A percentile compares a stretch with the other conserved stretches of the same genome.
These are phyloP conservation scores for Solanum virginianum DNA, from an alignment of 257 asterid species.

Conservation along the genomic window DNA sequence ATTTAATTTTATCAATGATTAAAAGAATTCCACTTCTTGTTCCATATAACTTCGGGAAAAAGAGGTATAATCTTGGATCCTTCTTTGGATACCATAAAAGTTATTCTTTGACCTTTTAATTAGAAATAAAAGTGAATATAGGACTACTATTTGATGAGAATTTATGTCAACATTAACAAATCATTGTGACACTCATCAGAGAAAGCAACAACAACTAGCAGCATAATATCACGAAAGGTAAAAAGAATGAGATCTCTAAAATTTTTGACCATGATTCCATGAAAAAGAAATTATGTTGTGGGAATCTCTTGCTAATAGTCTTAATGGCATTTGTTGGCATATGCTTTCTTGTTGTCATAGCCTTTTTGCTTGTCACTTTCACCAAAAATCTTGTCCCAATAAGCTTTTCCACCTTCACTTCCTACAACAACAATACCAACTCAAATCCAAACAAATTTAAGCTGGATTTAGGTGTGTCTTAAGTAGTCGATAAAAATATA, in stretches of 20 bases:
- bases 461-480: background rate
- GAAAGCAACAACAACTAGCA: background rate
- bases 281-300: background rate
- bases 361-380: constrained; percentile 52
- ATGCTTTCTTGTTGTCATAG: background rate
- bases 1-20: background rate
- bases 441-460: background rate
- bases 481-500: background rate
- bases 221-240: background rate
- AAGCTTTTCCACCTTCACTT: constrained; percentile 65
- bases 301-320: background rate
- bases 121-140: background rate
- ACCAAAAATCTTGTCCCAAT: constrained; percentile 25
- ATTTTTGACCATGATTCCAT: background rate
- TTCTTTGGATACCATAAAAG: background rate
- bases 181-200: background rate
- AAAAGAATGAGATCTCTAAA: background rate
- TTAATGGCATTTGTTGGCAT: background rate
- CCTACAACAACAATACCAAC: constrained; percentile 12
- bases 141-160: background rate
- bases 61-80: background rate
- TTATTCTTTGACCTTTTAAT: background rate
- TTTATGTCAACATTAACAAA: background rate
- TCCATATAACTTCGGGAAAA: background rate
- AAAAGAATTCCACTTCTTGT: background rate